Evolutionary conservation across 768 basidiomycete genomes (phyloP).

Genomic region (Neoboletus brunneissimus): DNA sequence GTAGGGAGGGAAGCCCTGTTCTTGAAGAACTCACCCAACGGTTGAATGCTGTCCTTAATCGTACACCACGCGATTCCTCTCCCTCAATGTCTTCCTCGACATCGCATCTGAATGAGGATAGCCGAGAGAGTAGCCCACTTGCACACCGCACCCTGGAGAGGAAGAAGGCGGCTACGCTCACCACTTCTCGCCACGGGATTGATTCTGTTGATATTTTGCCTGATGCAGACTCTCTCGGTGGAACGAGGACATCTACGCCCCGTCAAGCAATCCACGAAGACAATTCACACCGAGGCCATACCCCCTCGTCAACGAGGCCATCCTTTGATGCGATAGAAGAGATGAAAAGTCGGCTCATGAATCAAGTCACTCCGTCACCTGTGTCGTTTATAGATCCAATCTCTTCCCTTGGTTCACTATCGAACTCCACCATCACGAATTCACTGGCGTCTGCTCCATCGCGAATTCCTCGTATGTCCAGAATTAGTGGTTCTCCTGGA

Average conservation of each 20-base stretch:
- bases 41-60: constrained; percentile 40
- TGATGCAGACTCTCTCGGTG: constrained; percentile 8
- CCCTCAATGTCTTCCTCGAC: constrained; percentile 26
- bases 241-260: constrained; percentile 10
- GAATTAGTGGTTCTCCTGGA: constrained; percentile 24
- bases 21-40: constrained; percentile 49
- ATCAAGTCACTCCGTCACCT: constrained; percentile 29
- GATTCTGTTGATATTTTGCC: constrained; percentile 2
- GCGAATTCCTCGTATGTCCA: constrained; percentile 31
- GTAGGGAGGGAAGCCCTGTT: constrained; percentile 53
- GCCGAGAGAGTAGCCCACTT: constrained; percentile 29
- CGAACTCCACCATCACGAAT: constrained; percentile 9
- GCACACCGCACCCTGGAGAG: constrained; percentile 22
- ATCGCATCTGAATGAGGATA: constrained; percentile 14
- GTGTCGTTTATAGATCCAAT: constrained; percentile 16
- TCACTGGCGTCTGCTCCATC: constrained; percentile 16
- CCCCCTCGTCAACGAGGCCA: constrained; percentile 21
- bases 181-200: constrained; percentile 3
- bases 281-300: constrained; percentile 13
- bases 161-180: constrained; percentile 15
- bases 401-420: constrained; percentile 14
- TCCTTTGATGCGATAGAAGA: constrained; percentile 56
- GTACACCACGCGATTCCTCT: constrained; percentile 31
- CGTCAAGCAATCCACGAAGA: constrained; percentile 10
- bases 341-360: constrained; percentile 58